These are phyloP conservation scores for Blechomonas ayalai DNA, from an alignment of 208 protist species.

Conservation along the genomic window DNA sequence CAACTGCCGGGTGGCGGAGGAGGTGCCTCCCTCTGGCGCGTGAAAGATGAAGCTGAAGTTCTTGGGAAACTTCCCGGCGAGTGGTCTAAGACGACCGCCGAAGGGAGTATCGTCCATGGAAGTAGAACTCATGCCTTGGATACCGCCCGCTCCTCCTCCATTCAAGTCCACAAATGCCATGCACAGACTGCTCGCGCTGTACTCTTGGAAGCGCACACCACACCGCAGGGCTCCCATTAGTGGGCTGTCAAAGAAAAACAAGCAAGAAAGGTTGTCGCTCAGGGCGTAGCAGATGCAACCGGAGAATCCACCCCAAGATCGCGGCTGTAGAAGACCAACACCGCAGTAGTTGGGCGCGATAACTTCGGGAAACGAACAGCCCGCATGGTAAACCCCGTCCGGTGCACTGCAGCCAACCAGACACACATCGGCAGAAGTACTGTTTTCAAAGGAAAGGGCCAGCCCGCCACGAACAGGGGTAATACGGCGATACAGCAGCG, in stretches of 20 bases:
- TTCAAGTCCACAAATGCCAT: conserved; percentile 24
- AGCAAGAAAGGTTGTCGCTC: conserved; percentile 32
- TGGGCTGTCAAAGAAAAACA: conserved; percentile 64
- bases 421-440: conserved; percentile 23
- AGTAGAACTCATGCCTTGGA: conserved; percentile 29
- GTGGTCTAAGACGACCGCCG: too few relatives aligned
- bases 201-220: conserved; percentile 59
- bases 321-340: conserved; percentile 45
- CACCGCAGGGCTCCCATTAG: conserved; percentile 46
- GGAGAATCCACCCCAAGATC: conserved; percentile 54
- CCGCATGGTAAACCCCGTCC: conserved; percentile 25
- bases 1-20: conserved; percentile 5
- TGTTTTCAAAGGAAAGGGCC: conserved; percentile 54
- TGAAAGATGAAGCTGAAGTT: conserved; percentile 1
- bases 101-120: too few relatives aligned
- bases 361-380: conserved; percentile 43
- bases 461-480: conserved; percentile 25
- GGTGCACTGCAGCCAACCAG: conserved; percentile 40
- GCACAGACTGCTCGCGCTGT: conserved; percentile 22
- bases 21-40: conserved; percentile 6
- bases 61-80: too few relatives aligned
- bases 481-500: conserved; percentile 35
- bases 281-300: conserved; percentile 65
- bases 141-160: conserved; percentile 10
- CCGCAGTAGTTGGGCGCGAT: conserved; percentile 41